phyloP scores from a whole-genome alignment of 2,329 filamentous ascomycete genomes.

The Colletotrichum neosansevieriae region DNA sequence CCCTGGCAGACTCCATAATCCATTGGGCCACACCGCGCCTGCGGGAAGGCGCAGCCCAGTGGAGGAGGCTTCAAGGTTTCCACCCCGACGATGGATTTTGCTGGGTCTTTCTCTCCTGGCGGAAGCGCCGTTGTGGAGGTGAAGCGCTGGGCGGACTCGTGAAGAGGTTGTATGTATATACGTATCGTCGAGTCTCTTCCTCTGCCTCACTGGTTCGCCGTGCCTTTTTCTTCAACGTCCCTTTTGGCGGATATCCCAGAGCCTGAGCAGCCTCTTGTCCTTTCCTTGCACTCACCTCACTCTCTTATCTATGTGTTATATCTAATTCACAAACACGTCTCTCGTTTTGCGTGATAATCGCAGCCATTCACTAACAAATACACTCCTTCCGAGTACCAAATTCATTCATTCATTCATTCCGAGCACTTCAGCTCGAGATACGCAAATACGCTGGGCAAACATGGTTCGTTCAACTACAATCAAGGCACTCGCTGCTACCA shows the following conservation, averaged over 20 bases:
- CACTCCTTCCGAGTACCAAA: slow-evolving; percentile 5
- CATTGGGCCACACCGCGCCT: slow-evolving; percentile 11
- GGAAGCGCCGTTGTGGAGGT: slow-evolving; percentile 19
- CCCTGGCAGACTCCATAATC: slow-evolving; percentile 19
- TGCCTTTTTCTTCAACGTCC: neutral
- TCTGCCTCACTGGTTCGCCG: neutral
- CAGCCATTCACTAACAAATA: slow-evolving; percentile 13
- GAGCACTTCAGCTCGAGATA: neutral
- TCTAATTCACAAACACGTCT: slow-evolving; percentile 7
- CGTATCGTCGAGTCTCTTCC: slow-evolving; percentile 14
- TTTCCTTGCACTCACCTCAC: neutral
- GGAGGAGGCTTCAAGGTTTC: slow-evolving; percentile 7
- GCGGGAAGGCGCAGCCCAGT: slow-evolving; percentile 24
- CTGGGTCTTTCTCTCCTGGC: slow-evolving; percentile 6
- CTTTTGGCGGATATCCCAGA: slow-evolving; percentile 6
- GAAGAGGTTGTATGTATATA: slow-evolving; percentile 18
- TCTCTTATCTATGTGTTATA: slow-evolving; percentile 7
- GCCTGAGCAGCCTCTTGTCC: slow-evolving; percentile 18
- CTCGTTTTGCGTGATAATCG: slow-evolving; percentile 23
- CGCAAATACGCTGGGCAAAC: neutral
- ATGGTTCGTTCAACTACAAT: slow-evolving; percentile 31
- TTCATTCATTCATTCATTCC: neutral
- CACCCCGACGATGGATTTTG: slow-evolving; percentile 27
- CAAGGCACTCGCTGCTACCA: slow-evolving; percentile 31
- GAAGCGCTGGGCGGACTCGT: slow-evolving; percentile 1